Conservation (phyloP, 164 flowering plant species). For the Sedum album region DNA sequence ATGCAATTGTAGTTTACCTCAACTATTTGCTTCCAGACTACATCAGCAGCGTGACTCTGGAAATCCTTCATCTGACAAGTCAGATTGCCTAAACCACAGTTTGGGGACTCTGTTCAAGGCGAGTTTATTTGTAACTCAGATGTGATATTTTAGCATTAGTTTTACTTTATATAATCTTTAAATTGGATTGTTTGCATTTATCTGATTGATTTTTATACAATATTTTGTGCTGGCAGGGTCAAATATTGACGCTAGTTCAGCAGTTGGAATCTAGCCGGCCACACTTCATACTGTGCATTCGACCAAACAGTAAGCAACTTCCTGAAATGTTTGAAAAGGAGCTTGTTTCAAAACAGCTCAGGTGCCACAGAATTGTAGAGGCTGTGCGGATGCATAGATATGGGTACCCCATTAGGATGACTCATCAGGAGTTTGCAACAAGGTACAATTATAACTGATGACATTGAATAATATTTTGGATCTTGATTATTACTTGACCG, state of each 20-base stretch:
- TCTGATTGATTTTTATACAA: too few species aligned
- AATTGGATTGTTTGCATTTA: too few species aligned
- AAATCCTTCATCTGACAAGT: constrained; percentile 19
- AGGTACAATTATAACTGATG: constrained; percentile 33
- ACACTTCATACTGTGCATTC: constrained; percentile 87
- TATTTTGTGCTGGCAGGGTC: constrained; percentile 46
- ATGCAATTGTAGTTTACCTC: constrained; percentile 41
- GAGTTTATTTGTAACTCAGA: background rate
- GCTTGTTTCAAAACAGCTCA: constrained; percentile 72
- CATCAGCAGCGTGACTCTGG: constrained; percentile 27
- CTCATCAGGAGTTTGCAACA: constrained; percentile 76
- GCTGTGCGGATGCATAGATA: constrained; percentile 76
- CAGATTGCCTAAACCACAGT: constrained; percentile 51
- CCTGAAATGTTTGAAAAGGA: constrained; percentile 67
- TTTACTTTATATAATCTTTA: too few species aligned
- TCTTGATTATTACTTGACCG: background rate
- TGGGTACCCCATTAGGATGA: constrained; percentile 73
- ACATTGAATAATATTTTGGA: background rate
- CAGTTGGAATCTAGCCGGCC: constrained; percentile 73
- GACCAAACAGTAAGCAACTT: constrained; percentile 68
- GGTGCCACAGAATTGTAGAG: constrained; percentile 75
- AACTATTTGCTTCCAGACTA: constrained; percentile 44
- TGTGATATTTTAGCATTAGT: too few species aligned
- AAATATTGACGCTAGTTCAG: constrained; percentile 75
- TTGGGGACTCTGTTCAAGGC: constrained; percentile 85